Conservation (phyloP, 495 filamentous ascomycete species). For the Aspergillus nanangensis region DNA sequence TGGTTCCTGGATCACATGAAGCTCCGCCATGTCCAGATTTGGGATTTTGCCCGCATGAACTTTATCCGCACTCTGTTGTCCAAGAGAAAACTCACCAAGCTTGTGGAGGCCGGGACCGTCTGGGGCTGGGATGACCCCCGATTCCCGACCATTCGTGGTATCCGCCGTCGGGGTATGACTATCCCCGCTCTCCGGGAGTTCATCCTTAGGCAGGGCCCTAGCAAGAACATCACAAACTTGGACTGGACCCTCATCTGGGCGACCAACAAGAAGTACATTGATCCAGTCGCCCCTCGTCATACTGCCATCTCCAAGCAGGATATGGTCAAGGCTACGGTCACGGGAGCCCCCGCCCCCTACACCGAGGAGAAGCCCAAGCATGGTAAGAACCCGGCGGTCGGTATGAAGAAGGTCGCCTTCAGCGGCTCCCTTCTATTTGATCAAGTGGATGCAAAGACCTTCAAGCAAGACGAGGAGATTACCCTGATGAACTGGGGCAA, state of each 20-base stretch:
- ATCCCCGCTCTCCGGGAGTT: constrained; percentile 85
- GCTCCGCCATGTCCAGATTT: constrained; percentile 86
- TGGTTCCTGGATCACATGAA: constrained; percentile 89
- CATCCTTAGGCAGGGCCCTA: constrained; percentile 88
- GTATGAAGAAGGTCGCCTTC: constrained; percentile 79
- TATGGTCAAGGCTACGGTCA: constrained; percentile 62
- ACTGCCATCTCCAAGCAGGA: constrained; percentile 70
- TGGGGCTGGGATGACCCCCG: constrained; percentile 94
- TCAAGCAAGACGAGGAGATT: constrained; percentile 84
- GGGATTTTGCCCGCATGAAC: constrained; percentile 97
- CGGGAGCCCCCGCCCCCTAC: constrained; percentile 62
- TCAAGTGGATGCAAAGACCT: constrained; percentile 77
- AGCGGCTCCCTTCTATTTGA: constrained; percentile 70
- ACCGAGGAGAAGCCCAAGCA: constrained; percentile 77
- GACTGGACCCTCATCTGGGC: constrained; percentile 94
- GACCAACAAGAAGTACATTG: constrained; percentile 92
- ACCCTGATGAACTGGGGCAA: constrained; percentile 97
- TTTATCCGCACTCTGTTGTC: constrained; percentile 87
- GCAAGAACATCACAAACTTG: constrained; percentile 80
- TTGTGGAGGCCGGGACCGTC: constrained; percentile 81
- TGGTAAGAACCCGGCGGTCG: constrained; percentile 78
- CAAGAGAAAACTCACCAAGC: constrained; percentile 92
- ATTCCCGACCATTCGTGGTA: constrained; percentile 91
- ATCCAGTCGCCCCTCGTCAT: constrained; percentile 80
- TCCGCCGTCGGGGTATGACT: constrained; percentile 85